Evolutionary conservation across 164 flowering plant genomes (phyloP), one percentile per base, ranked within the genome.

Genomic region (Piper betle): DNA sequence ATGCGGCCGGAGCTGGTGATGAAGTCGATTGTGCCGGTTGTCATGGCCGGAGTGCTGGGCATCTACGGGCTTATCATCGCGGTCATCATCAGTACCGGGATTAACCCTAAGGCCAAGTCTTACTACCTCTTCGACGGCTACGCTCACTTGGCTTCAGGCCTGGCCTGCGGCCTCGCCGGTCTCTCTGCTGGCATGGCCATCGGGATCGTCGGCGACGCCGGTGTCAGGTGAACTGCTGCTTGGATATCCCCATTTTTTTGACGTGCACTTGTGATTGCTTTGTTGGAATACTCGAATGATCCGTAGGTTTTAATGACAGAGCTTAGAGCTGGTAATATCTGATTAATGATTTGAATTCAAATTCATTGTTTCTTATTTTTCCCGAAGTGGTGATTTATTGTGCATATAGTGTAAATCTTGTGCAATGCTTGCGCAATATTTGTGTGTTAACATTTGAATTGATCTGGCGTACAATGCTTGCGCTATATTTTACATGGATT

Each of bases 41-140:
- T 87, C 62, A 87, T 87, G 96, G 96, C 96, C 60, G 96, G 91
- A 63, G 96, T 87, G 39, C 72, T 87, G 68, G 96, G 96, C 71
- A 25, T 25, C 1, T 25, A 25, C 33, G 33, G 33, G 33, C 33
- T 25, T 25, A 25, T 25, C 33, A 25, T 87, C 61, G 95, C 91
- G 57, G 95, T 87, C 37, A 87, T 87, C 57, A 87, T 87, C 62
- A 87, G 95, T 72, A 87, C 95, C 3, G 95, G 96, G 13, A 87
- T 87, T 62, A 87, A 87, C 72, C 96, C 95, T 13, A 25, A 25
- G 33, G 33, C 33, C 33, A 25, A 25, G 33, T 25, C 33, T 25
- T 25, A 25, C 33, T 25, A 25, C 33, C 33, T 25, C 33, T 25
- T 25, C 33, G 33, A 25, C 33, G 33, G 33, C 33, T 25, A 25